Evolutionary conservation across 805 yeast genomes (phyloP), one percentile per base, ranked within the genome.

Genomic region (Sugiyamaella smithiae): DNA sequence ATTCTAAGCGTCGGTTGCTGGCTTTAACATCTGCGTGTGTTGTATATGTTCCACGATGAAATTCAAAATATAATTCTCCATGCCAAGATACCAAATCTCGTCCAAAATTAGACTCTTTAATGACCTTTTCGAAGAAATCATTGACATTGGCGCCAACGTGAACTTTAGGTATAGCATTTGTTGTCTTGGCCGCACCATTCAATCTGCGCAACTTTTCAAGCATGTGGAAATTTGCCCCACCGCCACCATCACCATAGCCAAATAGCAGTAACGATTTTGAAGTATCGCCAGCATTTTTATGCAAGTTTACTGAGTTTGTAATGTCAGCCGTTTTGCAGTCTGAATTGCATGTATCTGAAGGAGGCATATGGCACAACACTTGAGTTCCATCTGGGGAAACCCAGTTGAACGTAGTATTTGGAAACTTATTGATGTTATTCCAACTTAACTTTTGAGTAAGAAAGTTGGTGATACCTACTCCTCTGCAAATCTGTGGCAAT

Each of bases 161-260:
- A 14, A 90, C 87, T 1, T 84, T 77, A 2, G 99, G 98, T 51
- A 93, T 74, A 36, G 77, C 75, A 3, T 93, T 95, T 7, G 84
- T 84, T 4, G 84, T 83, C 60, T 91, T 85, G n/a, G 90, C 77
- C 52, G 89, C 68, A 14, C 97, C 97, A 61, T 97, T 77, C 63
- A 90, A 84, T 57, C 98, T 82, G 61, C 98, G 81, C 62, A 91
- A 73, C 64, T 88, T 88, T 63, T 93, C 98, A 54, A 91, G 59
- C 95, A 89, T 89, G 60, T 86, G 95, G 35, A 84, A 85, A 5
- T 87, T 83, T 40, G 99, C 98, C 5, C 99, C 99, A 56, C 99
- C 99, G 53, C 99, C 99, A 59, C 99, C 99, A 65, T 91, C 99
- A 61, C 99, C 99, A 59, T 84, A 83, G 35, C 99, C 99, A 60